phyloP scores from a whole-genome alignment of 495 filamentous ascomycete genomes.

The Penicillium manginii region DNA sequence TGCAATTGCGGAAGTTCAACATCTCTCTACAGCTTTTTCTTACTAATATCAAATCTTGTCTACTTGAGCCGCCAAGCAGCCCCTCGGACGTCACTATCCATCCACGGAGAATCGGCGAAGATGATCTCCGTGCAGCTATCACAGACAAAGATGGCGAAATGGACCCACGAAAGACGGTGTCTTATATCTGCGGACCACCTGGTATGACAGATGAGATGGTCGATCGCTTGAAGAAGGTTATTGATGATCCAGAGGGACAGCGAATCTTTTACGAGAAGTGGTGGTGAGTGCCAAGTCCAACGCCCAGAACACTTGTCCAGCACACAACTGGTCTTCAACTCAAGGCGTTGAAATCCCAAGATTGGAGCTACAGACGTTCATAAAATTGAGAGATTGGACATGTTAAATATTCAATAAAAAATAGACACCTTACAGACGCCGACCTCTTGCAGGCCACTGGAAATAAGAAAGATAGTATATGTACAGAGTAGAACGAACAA shows the following conservation, averaged over 20 bases:
- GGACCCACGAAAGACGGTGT: constrained; percentile 56
- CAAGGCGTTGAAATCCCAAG: background rate
- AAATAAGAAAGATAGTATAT: constrained; percentile 24
- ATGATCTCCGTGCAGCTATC: constrained; percentile 54
- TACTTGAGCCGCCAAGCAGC: background rate
- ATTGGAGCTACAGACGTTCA: background rate
- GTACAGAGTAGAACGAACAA: constrained; percentile 24
- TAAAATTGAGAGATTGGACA: background rate
- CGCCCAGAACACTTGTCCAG: no score
- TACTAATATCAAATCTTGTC: constrained; percentile 29
- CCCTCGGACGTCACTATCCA: constrained; percentile 42
- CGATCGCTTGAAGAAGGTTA: constrained; percentile 45
- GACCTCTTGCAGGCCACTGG: constrained; percentile 29
- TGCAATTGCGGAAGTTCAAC: constrained; percentile 30
- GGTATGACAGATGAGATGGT: constrained; percentile 82
- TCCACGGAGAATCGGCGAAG: constrained; percentile 50
- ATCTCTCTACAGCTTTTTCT: constrained; percentile 46
- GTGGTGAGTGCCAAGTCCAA: constrained; percentile 59
- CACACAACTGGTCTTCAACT: background rate
- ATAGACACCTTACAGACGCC: constrained; percentile 28
- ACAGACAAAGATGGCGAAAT: constrained; percentile 35
- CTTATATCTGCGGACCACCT: constrained; percentile 81
- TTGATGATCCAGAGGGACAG: constrained; percentile 54
- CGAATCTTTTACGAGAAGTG: constrained; percentile 82
- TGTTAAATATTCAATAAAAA: constrained; percentile 25